These are phyloP conservation scores for Aspergillus jensenii DNA, from an alignment of 2,329 filamentous ascomycete genomes.

Conservation along the genomic window DNA sequence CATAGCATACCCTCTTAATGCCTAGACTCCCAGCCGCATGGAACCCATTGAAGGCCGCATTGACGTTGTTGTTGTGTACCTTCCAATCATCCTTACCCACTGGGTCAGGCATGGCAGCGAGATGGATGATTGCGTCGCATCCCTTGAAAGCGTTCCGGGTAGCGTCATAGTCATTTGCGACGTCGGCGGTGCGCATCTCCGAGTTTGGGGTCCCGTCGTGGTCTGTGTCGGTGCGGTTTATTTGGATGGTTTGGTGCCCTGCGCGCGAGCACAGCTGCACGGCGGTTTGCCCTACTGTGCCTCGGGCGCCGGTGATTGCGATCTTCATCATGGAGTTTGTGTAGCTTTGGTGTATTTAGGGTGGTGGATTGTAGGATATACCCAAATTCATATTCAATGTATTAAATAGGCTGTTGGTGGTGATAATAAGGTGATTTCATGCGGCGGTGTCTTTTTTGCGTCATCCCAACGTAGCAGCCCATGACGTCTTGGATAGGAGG, in stretches of 20 bases:
- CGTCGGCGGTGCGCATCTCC: slow-evolving; percentile 35
- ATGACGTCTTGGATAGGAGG: no score
- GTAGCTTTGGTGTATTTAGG: background rate
- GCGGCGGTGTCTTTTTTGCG: no score
- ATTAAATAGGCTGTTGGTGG: no score
- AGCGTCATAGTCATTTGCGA: slow-evolving; percentile 33
- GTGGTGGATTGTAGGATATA: background rate
- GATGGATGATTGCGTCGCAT: slow-evolving; percentile 41
- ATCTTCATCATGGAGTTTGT: background rate
- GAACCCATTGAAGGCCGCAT: slow-evolving; percentile 41
- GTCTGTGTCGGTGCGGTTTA: slow-evolving; percentile 29
- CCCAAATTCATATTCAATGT: no score
- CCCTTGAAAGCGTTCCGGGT: slow-evolving; percentile 32
- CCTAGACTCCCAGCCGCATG: slow-evolving; percentile 36
- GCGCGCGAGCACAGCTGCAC: slow-evolving; percentile 29
- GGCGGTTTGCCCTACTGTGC: slow-evolving; percentile 30
- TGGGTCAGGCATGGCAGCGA: slow-evolving; percentile 39
- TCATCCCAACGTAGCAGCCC: no score
- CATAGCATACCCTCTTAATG: slow-evolving; percentile 38
- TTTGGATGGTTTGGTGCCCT: slow-evolving; percentile 5
- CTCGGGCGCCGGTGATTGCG: slow-evolving; percentile 38
- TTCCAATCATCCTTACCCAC: slow-evolving; percentile 30
- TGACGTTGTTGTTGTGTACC: slow-evolving; percentile 41
- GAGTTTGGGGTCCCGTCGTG: slow-evolving; percentile 32
- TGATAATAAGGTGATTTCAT: no score